Evolutionary conservation across 371 early-diverging fungal genomes (phyloP), one percentile per base, ranked within the genome.

Genomic region (Conidiobolus incongruus): DNA sequence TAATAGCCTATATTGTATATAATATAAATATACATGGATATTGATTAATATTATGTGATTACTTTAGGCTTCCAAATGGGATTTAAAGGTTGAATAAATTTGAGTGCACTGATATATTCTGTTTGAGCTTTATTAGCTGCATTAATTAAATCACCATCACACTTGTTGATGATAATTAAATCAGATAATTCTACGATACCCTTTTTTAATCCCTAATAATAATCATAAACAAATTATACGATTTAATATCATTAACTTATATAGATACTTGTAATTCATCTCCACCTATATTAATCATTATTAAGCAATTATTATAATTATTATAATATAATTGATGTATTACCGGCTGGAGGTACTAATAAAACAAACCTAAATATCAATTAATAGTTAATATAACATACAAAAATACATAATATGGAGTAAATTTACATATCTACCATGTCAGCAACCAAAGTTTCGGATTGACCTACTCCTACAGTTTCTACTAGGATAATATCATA

Each of bases 391-490:
- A 22, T 46, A 30, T 22, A 26, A 26, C n/a, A 40, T 35, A n/a
- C n/a, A 4, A 2, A n/a, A 32, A 12, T 23, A 16, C 12, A 13
- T 15, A 33, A 13, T 21, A 32, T 13, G 3, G 39, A 21, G 24
- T 10, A 21, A 34, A 35, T 48, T 47, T 54, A 60, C 74, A 81
- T 73, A 48, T 83, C 83, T 17, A 78, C 78, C 73, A 83, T 80
- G n/a, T 81, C 81, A 1, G 81, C 63, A 5, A 83, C 80, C 66
- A 79, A 72, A 4, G 75, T 77, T 51, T 83, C 83, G 1, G 75
- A 74, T 52, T 83, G 81, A 12, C 83, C 83, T 6, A 83, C 83
- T 16, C 83, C 83, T 11, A 83, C 81, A 0, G 83, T 81, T 49
- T 83, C 83, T 2, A 83, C 73, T 6, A 83, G 53, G 12, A 72